Evolutionary conservation across 2,329 filamentous ascomycete genomes (phyloP).

Genomic region (Keithomyces neogunnii): DNA sequence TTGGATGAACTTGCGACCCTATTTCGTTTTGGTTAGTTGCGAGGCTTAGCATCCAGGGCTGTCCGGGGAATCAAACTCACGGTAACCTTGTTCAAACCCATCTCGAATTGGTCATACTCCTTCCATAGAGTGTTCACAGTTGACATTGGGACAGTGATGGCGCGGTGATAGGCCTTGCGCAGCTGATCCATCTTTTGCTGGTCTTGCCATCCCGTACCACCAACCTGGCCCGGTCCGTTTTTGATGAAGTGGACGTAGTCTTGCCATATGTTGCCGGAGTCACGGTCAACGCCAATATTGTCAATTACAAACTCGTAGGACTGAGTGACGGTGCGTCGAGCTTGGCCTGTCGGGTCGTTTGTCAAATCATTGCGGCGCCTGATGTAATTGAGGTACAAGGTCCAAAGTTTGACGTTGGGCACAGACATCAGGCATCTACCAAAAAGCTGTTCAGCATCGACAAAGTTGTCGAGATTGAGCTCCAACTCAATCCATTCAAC

Average conservation of each 20-base stretch:
- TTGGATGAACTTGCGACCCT: slow-evolving; percentile 91
- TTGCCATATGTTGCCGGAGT: slow-evolving; percentile 82
- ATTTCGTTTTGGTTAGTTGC: slow-evolving; percentile 4
- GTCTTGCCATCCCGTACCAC: slow-evolving; percentile 87
- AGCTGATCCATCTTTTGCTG: slow-evolving; percentile 96
- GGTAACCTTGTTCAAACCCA: slow-evolving; percentile 84
- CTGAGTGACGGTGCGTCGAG: slow-evolving; percentile 70
- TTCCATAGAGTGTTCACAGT: slow-evolving; percentile 85
- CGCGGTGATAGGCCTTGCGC: slow-evolving; percentile 85
- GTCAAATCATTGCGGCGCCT: slow-evolving; percentile 78
- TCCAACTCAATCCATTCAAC: slow-evolving; percentile 85
- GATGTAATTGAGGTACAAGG: slow-evolving; percentile 89
- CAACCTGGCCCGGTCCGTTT: slow-evolving; percentile 74
- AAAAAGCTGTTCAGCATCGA: slow-evolving; percentile 75
- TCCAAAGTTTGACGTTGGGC: slow-evolving; percentile 82
- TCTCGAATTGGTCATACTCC: slow-evolving; percentile 95
- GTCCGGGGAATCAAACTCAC: slow-evolving; percentile 39
- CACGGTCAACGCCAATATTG: slow-evolving; percentile 83
- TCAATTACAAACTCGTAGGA: slow-evolving; percentile 90
- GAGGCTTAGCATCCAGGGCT: not conserved
- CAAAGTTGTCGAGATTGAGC: slow-evolving; percentile 74
- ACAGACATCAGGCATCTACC: slow-evolving; percentile 68
- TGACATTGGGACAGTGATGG: slow-evolving; percentile 77
- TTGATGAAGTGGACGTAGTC: slow-evolving; percentile 95
- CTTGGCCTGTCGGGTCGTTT: slow-evolving; percentile 68